phyloP scores from a whole-genome alignment of 1,284 basidiomycete species.

The Hemileia vastatrix region DNA sequence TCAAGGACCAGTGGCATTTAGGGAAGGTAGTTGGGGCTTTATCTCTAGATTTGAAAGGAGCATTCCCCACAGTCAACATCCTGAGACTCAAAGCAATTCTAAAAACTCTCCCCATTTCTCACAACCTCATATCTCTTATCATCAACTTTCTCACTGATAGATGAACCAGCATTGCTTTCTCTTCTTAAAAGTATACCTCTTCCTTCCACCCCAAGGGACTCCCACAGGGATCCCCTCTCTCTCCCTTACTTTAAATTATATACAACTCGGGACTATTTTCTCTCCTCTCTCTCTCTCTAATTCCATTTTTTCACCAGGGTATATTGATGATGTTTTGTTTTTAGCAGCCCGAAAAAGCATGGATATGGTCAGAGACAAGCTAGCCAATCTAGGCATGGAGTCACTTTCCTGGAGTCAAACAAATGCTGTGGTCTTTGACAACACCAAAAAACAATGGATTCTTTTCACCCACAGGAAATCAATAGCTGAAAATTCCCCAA shows the following conservation, averaged over 20 bases:
- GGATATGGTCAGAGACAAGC: background rate
- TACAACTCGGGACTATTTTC: background rate
- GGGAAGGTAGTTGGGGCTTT: background rate
- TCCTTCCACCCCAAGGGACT: background rate
- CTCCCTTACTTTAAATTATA: background rate
- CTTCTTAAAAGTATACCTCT: background rate
- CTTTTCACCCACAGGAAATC: background rate
- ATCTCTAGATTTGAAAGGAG: background rate
- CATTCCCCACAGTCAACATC: background rate
- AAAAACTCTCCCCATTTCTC: background rate
- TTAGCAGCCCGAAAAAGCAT: background rate
- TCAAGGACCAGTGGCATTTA: background rate
- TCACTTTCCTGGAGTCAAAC: background rate
- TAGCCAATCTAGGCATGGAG: too few relatives aligned
- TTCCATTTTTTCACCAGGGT: background rate
- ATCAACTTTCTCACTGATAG: background rate
- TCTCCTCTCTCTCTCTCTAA: background rate
- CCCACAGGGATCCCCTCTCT: background rate
- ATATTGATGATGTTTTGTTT: background rate
- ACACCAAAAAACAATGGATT: background rate
- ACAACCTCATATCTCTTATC: background rate
- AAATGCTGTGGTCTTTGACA: background rate
- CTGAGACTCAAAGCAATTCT: background rate
- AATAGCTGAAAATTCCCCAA: background rate
- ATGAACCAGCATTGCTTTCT: background rate